Conservation (phyloP, 2,329 filamentous ascomycete genomes). For the Ophiostoma tasmaniense region DNA sequence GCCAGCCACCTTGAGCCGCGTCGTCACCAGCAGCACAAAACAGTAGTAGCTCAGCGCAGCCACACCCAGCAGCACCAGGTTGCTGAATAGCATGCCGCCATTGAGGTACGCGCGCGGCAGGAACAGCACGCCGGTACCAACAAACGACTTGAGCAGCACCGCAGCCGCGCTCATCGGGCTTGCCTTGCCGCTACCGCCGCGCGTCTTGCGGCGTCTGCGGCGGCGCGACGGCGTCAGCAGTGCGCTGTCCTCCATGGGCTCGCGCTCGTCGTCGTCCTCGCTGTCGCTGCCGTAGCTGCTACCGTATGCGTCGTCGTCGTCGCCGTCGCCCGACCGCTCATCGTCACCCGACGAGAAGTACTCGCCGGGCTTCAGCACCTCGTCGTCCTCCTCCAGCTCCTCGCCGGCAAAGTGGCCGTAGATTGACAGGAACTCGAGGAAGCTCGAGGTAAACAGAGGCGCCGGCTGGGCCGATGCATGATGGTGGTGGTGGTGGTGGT, state of each 20-base stretch:
- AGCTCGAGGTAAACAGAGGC: slow-evolving; percentile 77
- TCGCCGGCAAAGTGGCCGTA: slow-evolving; percentile 98
- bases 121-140: slow-evolving; percentile 92
- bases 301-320: slow-evolving; percentile 25
- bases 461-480: slow-evolving; percentile 34
- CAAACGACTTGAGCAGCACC: slow-evolving; percentile 91
- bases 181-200: slow-evolving; percentile 66
- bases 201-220: slow-evolving; percentile 67
- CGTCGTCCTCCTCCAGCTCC: slow-evolving; percentile 92
- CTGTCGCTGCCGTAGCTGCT: slow-evolving; percentile 42
- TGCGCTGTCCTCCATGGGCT: slow-evolving; percentile 81
- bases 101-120: slow-evolving; percentile 88
- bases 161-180: slow-evolving; percentile 71
- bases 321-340: slow-evolving; percentile 22
- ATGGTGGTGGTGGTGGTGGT: slow-evolving; percentile 1
- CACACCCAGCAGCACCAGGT: slow-evolving; percentile 76
- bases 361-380: slow-evolving; percentile 76
- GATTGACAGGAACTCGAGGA: slow-evolving; percentile 88
- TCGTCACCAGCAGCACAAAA: slow-evolving; percentile 86
- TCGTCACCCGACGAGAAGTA: slow-evolving; percentile 79
- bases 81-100: slow-evolving; percentile 95
- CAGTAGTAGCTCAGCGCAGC: slow-evolving; percentile 90
- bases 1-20: slow-evolving; percentile 75
- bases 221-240: slow-evolving; percentile 68
- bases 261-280: slow-evolving; percentile 60